Evolutionary conservation across 2,329 filamentous ascomycete genomes (phyloP).

Genomic region (Fusarium algeriense): DNA sequence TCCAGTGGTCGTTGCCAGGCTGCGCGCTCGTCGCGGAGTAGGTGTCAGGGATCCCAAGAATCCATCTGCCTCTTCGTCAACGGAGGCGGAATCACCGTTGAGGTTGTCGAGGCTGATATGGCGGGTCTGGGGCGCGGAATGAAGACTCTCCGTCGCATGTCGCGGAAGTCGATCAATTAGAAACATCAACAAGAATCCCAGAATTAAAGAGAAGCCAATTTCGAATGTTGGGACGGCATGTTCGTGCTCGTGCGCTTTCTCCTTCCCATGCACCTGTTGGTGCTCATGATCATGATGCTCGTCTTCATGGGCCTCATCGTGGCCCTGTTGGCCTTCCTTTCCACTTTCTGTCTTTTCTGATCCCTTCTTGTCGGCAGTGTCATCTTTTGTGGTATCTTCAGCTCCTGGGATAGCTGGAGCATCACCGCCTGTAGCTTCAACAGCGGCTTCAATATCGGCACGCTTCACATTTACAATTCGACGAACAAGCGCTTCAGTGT

Average conservation of each 20-base stretch:
- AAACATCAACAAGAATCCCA: constrained; percentile 97
- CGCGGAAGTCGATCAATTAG: constrained; percentile 88
- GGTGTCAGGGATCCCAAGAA: constrained; percentile 71
- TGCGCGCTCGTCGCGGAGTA: constrained; percentile 69
- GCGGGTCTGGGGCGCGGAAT: constrained; percentile 75
- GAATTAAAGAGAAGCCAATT: constrained; percentile 86
- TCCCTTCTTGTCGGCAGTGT: constrained; percentile 8
- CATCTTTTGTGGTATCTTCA: constrained; percentile 21
- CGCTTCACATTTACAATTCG: constrained; percentile 30
- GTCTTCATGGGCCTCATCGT: constrained; percentile 49
- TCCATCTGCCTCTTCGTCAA: constrained; percentile 68
- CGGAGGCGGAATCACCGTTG: constrained; percentile 62
- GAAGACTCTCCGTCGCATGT: constrained; percentile 75
- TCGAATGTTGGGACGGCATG: constrained; percentile 73
- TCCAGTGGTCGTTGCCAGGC: constrained; percentile 87
- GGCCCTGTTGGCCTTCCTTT: constrained; percentile 48
- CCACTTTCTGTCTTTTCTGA: constrained; percentile 25
- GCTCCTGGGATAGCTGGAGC: constrained; percentile 29
- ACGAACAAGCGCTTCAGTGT: constrained; percentile 33
- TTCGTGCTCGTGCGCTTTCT: constrained; percentile 53
- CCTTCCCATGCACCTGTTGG: constrained; percentile 50
- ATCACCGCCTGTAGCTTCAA: constrained; percentile 26
- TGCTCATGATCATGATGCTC: constrained; percentile 38
- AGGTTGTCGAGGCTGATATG: constrained; percentile 92
- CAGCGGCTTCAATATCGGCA: constrained; percentile 28